Evolutionary conservation across 495 filamentous ascomycete species (phyloP).

Genomic region (Alectoria sarmentosa): DNA sequence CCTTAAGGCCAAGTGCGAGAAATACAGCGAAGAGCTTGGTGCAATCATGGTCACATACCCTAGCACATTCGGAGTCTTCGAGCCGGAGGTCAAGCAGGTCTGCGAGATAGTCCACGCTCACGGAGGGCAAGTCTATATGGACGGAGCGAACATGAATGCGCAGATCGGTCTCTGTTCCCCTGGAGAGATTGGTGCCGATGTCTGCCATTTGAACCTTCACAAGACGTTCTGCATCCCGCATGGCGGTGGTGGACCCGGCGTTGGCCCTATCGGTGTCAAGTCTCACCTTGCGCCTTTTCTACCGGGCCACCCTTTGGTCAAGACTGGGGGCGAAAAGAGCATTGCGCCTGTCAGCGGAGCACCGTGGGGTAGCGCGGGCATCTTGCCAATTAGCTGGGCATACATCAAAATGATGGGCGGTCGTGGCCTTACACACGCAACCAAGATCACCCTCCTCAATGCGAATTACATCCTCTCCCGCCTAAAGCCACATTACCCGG

Average conservation of each 20-base stretch:
- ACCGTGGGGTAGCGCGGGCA: slow-evolving; percentile 86
- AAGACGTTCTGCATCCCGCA: slow-evolving; percentile 99
- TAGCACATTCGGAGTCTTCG: slow-evolving; percentile 94
- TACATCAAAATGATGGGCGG: slow-evolving; percentile 98
- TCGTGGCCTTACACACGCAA: slow-evolving; percentile 85
- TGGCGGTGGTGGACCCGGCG: slow-evolving; percentile 90
- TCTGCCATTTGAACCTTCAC: slow-evolving; percentile 96
- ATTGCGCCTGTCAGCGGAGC: slow-evolving; percentile 77
- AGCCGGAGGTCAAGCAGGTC: slow-evolving; percentile 81
- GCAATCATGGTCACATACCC: slow-evolving; percentile 99
- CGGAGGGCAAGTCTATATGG: slow-evolving; percentile 98
- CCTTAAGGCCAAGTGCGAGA: slow-evolving; percentile 79
- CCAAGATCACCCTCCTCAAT: slow-evolving; percentile 89
- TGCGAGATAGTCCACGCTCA: slow-evolving; percentile 80
- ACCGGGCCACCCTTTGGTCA: slow-evolving; percentile 62
- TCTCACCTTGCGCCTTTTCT: slow-evolving; percentile 71
- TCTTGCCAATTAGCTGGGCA: slow-evolving; percentile 94
- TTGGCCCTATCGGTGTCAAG: slow-evolving; percentile 92
- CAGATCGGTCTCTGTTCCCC: slow-evolving; percentile 97
- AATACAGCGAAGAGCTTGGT: slow-evolving; percentile 76
- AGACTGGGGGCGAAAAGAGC: slow-evolving; percentile 55
- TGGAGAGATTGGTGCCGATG: slow-evolving; percentile 94
- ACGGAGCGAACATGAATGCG: slow-evolving; percentile 98
- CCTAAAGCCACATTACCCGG: slow-evolving; percentile 81
- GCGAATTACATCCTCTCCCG: slow-evolving; percentile 96